A percentile compares a stretch with the other conserved stretches of the same genome.
phyloP scores from a whole-genome alignment of 148 eudicot genomes.

The Silene latifolia region DNA sequence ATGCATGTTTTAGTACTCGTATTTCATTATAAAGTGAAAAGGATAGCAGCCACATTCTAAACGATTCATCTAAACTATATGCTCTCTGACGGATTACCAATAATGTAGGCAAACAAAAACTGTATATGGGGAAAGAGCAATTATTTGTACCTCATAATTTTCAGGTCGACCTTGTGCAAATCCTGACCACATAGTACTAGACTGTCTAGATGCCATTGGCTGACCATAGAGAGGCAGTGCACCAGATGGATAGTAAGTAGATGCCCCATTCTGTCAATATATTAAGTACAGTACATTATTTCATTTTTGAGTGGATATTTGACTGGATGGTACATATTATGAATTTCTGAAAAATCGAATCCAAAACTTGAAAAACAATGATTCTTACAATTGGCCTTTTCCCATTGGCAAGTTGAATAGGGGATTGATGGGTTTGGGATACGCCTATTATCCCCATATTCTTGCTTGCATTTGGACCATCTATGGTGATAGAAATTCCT shows the following conservation, averaged over 20 bases:
- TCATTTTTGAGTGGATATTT: background rate
- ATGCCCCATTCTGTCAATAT: conserved; percentile 29
- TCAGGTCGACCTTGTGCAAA: conserved; percentile 44
- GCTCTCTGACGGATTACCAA: background rate
- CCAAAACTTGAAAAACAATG: background rate
- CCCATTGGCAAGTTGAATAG: conserved; percentile 32
- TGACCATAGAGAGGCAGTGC: conserved; percentile 38
- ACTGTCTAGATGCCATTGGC: conserved; percentile 35
- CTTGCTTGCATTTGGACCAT: conserved; percentile 23
- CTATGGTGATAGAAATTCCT: conserved; percentile 34
- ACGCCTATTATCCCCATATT: conserved; percentile 14
- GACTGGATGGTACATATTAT: too few relatives aligned
- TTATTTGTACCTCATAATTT: conserved; percentile 41
- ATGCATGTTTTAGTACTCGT: too few relatives aligned
- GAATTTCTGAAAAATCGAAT: background rate
- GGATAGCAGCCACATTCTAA: too few relatives aligned
- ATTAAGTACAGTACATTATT: background rate
- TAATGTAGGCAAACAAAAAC: conserved; percentile 2
- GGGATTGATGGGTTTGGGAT: conserved; percentile 24
- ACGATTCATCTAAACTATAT: background rate
- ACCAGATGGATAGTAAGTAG: conserved; percentile 24
- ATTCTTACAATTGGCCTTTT: conserved; percentile 29
- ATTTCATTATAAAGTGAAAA: too few relatives aligned
- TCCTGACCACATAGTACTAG: conserved; percentile 43
- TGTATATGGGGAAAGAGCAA: background rate